These are phyloP conservation scores for Asterochloris erici DNA, from an alignment of 139 green algal species.

Conservation along the genomic window DNA sequence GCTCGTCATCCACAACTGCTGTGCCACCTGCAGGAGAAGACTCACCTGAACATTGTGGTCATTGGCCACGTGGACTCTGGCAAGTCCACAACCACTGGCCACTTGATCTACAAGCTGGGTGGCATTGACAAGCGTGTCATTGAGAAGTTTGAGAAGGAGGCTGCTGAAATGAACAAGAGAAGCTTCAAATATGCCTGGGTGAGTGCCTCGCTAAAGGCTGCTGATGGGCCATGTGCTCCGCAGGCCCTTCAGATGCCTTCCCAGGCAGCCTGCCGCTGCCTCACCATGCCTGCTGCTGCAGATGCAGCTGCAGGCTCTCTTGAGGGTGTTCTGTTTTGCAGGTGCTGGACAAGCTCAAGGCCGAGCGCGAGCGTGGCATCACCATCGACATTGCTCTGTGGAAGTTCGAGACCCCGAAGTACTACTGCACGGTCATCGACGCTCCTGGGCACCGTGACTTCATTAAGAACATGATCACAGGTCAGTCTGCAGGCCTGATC, in stretches of 20 bases:
- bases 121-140: constrained; percentile 98
- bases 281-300: not conserved
- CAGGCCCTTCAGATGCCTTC: not conserved
- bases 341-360: constrained; percentile 94
- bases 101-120: constrained; percentile 97
- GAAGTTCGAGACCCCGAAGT: constrained; percentile 99
- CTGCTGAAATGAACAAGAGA: constrained; percentile 64
- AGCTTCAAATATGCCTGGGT: constrained; percentile 79
- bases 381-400: constrained; percentile 79
- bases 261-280: not conserved
- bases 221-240: not conserved
- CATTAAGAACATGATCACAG: constrained; percentile 99
- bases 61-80: constrained; percentile 55
- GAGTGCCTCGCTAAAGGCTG: not conserved
- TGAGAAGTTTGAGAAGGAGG: constrained; percentile 85
- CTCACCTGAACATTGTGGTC: constrained; percentile 40
- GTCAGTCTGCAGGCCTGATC: constrained; percentile 18
- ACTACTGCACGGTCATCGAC: constrained; percentile 98
- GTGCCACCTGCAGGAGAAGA: constrained; percentile 25
- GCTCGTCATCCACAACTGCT: too few relatives aligned
- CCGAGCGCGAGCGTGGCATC: constrained; percentile 91
- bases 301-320: too few relatives aligned
- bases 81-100: constrained; percentile 97
- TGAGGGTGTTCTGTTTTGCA: constrained; percentile 5
- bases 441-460: constrained; percentile 96